A percentile compares a stretch with the other conserved stretches of the same genome.
phyloP scores from a whole-genome alignment of 1,284 basidiomycete genomes.

The Neolentinus lepideus region DNA sequence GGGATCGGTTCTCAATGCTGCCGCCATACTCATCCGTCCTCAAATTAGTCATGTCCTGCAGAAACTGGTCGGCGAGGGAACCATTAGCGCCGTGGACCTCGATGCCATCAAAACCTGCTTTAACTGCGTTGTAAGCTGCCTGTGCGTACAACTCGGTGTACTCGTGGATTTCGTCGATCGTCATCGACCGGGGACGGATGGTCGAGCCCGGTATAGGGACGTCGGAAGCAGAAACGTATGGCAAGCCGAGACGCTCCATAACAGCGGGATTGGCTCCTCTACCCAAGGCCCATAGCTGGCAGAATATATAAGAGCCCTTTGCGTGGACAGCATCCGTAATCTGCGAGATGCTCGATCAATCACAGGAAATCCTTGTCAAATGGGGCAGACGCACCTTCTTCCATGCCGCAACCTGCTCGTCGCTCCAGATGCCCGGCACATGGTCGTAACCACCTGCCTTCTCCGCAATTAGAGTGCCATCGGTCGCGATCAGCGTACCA shows the following conservation, averaged over 20 bases:
- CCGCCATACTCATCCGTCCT: constrained; percentile 58
- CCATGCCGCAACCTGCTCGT: constrained; percentile 21
- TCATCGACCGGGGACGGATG: constrained; percentile 27
- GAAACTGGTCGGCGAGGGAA: constrained; percentile 35
- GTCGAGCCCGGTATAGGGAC: constrained; percentile 24
- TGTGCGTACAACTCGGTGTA: constrained; percentile 26
- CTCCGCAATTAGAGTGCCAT: constrained; percentile 20
- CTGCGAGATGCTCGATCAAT: too few relatives aligned
- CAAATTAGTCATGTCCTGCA: constrained; percentile 39
- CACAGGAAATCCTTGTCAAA: not conserved
- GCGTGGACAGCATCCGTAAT: too few relatives aligned
- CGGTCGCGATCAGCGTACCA: constrained; percentile 24
- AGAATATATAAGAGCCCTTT: constrained; percentile 34
- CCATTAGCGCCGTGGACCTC: constrained; percentile 32
- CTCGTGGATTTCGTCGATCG: too few relatives aligned
- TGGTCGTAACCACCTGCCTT: constrained; percentile 10
- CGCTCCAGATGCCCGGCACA: constrained; percentile 17
- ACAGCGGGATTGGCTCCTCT: constrained; percentile 25
- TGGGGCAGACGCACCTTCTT: constrained; percentile 13
- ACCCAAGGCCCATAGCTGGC: too few relatives aligned
- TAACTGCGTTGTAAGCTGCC: constrained; percentile 34
- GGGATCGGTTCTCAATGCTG: constrained; percentile 41
- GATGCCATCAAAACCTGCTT: constrained; percentile 42
- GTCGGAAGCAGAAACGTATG: constrained; percentile 31
- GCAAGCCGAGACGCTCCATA: constrained; percentile 17